These are phyloP conservation scores for Helminthosporium solani DNA, from an alignment of 2,329 filamentous ascomycete species.

Conservation along the genomic window DNA sequence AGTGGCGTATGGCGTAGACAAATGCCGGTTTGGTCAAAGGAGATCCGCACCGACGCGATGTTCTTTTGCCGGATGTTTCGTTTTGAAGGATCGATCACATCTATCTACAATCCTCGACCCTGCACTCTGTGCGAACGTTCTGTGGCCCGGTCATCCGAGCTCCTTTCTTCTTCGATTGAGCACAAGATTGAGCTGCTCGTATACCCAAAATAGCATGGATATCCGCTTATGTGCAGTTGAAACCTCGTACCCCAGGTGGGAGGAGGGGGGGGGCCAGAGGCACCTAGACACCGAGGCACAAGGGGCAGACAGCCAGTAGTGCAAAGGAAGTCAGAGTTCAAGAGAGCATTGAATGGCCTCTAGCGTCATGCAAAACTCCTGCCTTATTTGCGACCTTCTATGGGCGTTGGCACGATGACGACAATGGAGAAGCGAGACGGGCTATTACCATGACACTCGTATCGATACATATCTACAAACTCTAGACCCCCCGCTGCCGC, in stretches of 20 bases:
- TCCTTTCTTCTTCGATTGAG: constrained; percentile 18
- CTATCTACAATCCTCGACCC: constrained; percentile 5
- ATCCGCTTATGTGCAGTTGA: constrained; percentile 24
- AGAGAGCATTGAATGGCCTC: no score
- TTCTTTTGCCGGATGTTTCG: constrained; percentile 14
- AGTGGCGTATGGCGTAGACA: neutral
- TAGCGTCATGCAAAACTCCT: constrained; percentile 33
- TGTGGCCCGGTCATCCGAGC: constrained; percentile 4
- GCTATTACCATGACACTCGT: neutral
- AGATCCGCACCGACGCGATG: constrained; percentile 1
- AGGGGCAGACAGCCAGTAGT: no score
- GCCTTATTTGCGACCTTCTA: neutral
- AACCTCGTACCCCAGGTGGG: constrained; percentile 32
- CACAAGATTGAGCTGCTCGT: constrained; percentile 14
- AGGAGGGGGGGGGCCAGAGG: constrained; percentile 21
- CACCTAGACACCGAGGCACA: no score
- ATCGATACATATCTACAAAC: constrained; percentile 3
- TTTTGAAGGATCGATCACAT: constrained; percentile 10
- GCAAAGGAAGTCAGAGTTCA: no score
- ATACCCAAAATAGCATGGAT: constrained; percentile 20
- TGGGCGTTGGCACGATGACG: constrained; percentile 18
- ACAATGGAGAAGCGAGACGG: constrained; percentile 7
- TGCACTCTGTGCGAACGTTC: constrained; percentile 4
- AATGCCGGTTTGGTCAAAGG: neutral
- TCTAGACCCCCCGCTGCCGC: constrained; percentile 10